Percentiles rank a stretch among this genome's conserved stretches.
phyloP scores from a whole-genome alignment of 1,284 basidiomycete species.

The Ceratobasidium sp. region DNA sequence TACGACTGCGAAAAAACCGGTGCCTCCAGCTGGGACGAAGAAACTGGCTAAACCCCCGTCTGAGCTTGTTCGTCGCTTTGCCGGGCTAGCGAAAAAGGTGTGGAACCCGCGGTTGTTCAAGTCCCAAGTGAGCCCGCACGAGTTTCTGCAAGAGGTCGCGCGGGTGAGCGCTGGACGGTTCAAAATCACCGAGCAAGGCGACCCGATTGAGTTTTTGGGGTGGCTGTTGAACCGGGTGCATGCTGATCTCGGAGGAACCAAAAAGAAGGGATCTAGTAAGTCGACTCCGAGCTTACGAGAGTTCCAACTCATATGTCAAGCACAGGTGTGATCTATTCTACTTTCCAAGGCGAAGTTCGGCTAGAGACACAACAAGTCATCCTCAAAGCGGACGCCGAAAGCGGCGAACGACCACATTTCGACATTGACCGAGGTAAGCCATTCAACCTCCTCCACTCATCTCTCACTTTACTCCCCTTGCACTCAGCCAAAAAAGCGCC shows the following conservation, averaged over 20 bases:
- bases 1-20: conserved; percentile 51
- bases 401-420: conserved; percentile 84
- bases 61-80: conserved; percentile 90
- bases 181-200: conserved; percentile 91
- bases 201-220: conserved; percentile 95
- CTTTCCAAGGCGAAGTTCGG: conserved; percentile 94
- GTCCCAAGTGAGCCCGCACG: conserved; percentile 97
- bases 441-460: conserved; percentile 1
- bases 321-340: conserved; percentile 87
- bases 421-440: conserved; percentile 88
- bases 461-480: conserved; percentile 32
- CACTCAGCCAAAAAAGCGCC: conserved; percentile 50
- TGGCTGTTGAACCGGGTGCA: conserved; percentile 97
- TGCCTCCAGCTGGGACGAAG: conserved; percentile 62
- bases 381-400: conserved; percentile 78
- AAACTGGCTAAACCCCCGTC: conserved; percentile 62
- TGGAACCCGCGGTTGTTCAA: conserved; percentile 99
- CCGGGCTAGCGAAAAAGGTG: conserved; percentile 87
- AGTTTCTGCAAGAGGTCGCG: conserved; percentile 97
- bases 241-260: conserved; percentile 89
- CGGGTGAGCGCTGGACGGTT: conserved; percentile 90
- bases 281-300: neutral
- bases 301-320: too few relatives aligned
- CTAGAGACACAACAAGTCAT: conserved; percentile 96
- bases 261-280: conserved; percentile 87